phyloP scores from a whole-genome alignment of 2,329 filamentous ascomycete species.

The Claviceps sp. region DNA sequence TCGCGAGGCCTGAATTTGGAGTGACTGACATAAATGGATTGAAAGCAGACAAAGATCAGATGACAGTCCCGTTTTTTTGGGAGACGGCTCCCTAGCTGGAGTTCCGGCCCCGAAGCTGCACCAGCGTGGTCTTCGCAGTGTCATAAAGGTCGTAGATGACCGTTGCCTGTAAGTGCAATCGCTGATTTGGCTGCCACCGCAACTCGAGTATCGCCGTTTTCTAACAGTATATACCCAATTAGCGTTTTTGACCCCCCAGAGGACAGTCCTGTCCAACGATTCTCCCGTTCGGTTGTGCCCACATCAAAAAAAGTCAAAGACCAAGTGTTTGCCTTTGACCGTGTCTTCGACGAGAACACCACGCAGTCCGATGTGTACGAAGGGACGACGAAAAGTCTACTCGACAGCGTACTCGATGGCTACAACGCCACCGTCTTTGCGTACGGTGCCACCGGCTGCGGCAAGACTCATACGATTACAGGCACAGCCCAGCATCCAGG shows the following conservation, averaged over 20 bases:
- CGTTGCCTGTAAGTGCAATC: conserved; percentile 69
- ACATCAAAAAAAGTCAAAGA: conserved; percentile 90
- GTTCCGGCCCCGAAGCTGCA: conserved; percentile 73
- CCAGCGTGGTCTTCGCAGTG: conserved; percentile 73
- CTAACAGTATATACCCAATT: neutral
- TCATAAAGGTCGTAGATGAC: conserved; percentile 94
- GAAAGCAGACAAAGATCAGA: conserved; percentile 48
- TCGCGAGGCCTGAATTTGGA: neutral
- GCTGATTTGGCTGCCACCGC: neutral
- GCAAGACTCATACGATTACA: conserved; percentile 96
- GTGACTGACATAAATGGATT: conserved; percentile 2
- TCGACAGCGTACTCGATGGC: conserved; percentile 90
- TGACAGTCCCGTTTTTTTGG: conserved; percentile 83
- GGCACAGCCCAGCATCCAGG: conserved; percentile 86
- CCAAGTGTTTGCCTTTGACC: conserved; percentile 92
- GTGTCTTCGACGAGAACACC: conserved; percentile 91
- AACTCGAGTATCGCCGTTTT: neutral
- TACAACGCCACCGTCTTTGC: conserved; percentile 99
- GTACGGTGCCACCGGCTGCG: conserved; percentile 93
- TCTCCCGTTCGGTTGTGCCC: conserved; percentile 68
- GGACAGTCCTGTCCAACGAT: conserved; percentile 80
- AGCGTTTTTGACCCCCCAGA: conserved; percentile 97
- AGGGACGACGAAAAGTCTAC: conserved; percentile 72
- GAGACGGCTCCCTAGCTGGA: conserved; percentile 87
- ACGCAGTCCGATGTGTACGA: conserved; percentile 92